A percentile compares a stretch with the other conserved stretches of the same genome.
phyloP scores from a whole-genome alignment of 2,329 filamentous ascomycete species.

The Chaetomiaceae sp. region DNA sequence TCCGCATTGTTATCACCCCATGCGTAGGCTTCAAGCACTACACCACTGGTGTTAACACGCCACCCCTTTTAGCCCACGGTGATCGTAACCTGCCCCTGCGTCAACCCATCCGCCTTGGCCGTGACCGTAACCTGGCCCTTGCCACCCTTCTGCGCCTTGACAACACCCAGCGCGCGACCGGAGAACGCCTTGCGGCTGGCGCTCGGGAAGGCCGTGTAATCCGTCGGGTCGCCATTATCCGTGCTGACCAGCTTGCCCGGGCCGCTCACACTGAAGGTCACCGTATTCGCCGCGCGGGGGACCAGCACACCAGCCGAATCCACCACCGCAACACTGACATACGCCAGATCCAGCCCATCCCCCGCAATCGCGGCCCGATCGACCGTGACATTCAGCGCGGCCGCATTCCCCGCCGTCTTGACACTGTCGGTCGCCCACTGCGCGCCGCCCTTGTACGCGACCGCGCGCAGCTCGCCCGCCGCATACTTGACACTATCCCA shows the following conservation, averaged over 20 bases:
- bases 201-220: not conserved
- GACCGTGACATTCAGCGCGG: constrained; percentile 33
- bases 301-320: constrained; percentile 40
- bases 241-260: constrained; percentile 43
- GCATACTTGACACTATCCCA: constrained; percentile 47
- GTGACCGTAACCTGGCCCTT: too few species aligned
- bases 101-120: too few species aligned
- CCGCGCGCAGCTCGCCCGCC: constrained; percentile 41
- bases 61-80: too few species aligned
- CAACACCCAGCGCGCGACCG: too few species aligned
- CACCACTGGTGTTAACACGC: too few species aligned
- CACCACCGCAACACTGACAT: constrained; percentile 39
- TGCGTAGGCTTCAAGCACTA: too few species aligned
- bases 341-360: constrained; percentile 42
- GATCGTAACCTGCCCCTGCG: too few species aligned
- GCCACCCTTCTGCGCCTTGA: too few species aligned
- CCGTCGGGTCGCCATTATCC: constrained; percentile 44
- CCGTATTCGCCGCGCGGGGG: constrained; percentile 34
- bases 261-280: constrained; percentile 40
- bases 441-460: constrained; percentile 41
- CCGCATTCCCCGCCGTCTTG: constrained; percentile 36
- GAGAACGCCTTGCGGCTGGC: too few species aligned
- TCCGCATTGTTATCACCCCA: too few species aligned
- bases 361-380: constrained; percentile 32
- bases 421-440: constrained; percentile 40